These are phyloP conservation scores for Colletotrichum chlorophyti DNA, from an alignment of 2,329 filamentous ascomycete species.

Conservation along the genomic window DNA sequence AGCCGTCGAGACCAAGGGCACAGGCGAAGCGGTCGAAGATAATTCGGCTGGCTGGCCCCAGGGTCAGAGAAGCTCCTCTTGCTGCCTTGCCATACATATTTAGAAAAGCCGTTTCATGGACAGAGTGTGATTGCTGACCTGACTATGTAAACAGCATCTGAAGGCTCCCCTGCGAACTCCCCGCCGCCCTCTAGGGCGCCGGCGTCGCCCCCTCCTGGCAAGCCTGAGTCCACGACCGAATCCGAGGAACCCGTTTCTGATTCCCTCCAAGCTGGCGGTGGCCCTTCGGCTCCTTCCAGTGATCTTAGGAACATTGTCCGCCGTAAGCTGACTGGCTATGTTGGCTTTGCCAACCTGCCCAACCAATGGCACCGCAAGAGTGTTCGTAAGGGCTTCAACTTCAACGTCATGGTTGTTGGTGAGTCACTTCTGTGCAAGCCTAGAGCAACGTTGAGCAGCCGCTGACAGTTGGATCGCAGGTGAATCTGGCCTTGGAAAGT, in stretches of 20 bases:
- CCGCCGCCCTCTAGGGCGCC: conserved; percentile 48
- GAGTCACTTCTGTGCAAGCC: conserved; percentile 52
- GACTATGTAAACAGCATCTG: conserved; percentile 47
- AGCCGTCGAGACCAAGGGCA: background rate
- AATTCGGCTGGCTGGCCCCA: background rate
- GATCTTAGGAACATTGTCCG: conserved; percentile 96
- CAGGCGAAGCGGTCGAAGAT: background rate
- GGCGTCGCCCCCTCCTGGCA: conserved; percentile 48
- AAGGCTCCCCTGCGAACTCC: conserved; percentile 47
- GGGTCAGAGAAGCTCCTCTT: conserved; percentile 18
- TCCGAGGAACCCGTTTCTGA: conserved; percentile 46
- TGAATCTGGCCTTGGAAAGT: conserved; percentile 99
- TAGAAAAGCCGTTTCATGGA: background rate
- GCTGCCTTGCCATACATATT: conserved; percentile 13
- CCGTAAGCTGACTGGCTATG: conserved; percentile 97
- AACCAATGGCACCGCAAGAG: conserved; percentile 99
- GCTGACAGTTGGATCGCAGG: conserved; percentile 58
- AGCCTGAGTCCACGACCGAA: conserved; percentile 40
- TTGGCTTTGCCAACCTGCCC: conserved; percentile 97
- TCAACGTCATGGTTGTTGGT: conserved; percentile 99
- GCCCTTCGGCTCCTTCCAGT: conserved; percentile 54
- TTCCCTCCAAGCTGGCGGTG: conserved; percentile 36
- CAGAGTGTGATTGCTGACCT: conserved; percentile 43
- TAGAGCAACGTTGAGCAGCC: background rate
- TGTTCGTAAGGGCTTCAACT: conserved; percentile 99